Evolutionary conservation across 495 filamentous ascomycete species (phyloP).

Genomic region (Penicillium herquei): DNA sequence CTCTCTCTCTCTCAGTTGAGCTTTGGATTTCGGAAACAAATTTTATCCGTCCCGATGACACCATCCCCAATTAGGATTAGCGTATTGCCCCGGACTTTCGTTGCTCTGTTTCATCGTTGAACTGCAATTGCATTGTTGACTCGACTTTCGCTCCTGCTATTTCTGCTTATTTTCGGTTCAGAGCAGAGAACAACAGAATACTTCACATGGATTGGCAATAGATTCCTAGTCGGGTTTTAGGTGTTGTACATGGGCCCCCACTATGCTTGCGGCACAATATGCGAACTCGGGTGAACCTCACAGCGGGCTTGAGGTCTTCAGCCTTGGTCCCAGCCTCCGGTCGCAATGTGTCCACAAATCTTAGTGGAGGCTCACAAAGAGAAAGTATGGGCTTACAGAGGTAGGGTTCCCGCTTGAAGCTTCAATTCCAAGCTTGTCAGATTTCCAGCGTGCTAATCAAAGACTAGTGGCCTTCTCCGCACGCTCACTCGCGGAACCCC

Average conservation of each 20-base stretch:
- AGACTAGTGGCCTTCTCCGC: not conserved
- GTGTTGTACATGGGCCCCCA: conserved; percentile 1
- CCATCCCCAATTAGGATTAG: conserved; percentile 5
- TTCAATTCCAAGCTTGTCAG: not conserved
- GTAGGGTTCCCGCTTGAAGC: not conserved
- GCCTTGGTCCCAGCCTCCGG: conserved; percentile 5
- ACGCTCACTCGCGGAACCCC: not conserved
- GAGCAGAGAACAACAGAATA: not conserved
- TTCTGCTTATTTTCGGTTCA: not conserved
- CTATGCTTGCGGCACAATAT: conserved; percentile 26
- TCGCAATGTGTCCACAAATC: not conserved
- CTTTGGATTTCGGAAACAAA: conserved; percentile 14
- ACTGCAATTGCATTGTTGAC: not conserved
- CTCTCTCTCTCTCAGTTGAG: conserved; percentile 9
- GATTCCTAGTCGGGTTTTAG: no score
- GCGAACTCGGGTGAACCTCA: conserved; percentile 18
- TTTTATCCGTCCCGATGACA: conserved; percentile 13
- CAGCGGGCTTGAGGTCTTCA: conserved; percentile 22
- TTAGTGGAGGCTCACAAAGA: not conserved
- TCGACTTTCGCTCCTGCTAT: not conserved
- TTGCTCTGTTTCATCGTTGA: not conserved
- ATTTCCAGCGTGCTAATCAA: not conserved
- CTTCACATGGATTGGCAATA: no score
- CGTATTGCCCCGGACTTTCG: conserved; percentile 2
- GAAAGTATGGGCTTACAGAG: not conserved